These are phyloP conservation scores for Tuber aestivum DNA, from an alignment of 495 filamentous ascomycete genomes.

Conservation along the genomic window DNA sequence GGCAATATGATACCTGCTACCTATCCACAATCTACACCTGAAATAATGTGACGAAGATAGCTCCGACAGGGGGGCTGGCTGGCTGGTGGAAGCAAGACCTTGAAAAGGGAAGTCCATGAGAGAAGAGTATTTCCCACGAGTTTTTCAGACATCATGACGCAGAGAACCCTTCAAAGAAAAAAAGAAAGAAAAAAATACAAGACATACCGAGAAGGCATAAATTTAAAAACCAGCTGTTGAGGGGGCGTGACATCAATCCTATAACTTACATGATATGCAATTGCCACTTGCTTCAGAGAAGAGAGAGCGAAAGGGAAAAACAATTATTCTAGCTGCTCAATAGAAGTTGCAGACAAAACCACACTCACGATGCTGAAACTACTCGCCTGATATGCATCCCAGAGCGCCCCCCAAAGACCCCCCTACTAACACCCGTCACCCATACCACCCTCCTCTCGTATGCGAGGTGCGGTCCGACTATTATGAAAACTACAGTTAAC, in stretches of 20 bases:
- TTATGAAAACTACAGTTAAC: no score
- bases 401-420: no score
- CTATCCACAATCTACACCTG: not conserved
- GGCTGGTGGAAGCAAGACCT: not conserved
- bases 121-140: not conserved
- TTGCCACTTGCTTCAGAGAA: not conserved
- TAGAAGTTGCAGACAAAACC: no score
- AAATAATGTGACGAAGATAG: not conserved
- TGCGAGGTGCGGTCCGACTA: no score
- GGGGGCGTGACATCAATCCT: not conserved
- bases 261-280: not conserved
- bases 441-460: no score
- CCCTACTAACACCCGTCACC: no score
- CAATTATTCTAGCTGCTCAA: no score
- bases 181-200: not conserved
- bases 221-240: not conserved
- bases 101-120: constrained; percentile 1
- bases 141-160: not conserved
- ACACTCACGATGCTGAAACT: no score
- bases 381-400: no score
- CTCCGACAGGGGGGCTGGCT: not conserved
- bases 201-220: not conserved
- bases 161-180: not conserved
- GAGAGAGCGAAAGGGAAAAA: not conserved
- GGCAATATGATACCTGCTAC: not conserved